A percentile compares a stretch with the other conserved stretches of the same genome.
These are phyloP conservation scores for Pezizomycotina sp. DNA, from an alignment of 2,329 filamentous ascomycete species.

Conservation along the genomic window DNA sequence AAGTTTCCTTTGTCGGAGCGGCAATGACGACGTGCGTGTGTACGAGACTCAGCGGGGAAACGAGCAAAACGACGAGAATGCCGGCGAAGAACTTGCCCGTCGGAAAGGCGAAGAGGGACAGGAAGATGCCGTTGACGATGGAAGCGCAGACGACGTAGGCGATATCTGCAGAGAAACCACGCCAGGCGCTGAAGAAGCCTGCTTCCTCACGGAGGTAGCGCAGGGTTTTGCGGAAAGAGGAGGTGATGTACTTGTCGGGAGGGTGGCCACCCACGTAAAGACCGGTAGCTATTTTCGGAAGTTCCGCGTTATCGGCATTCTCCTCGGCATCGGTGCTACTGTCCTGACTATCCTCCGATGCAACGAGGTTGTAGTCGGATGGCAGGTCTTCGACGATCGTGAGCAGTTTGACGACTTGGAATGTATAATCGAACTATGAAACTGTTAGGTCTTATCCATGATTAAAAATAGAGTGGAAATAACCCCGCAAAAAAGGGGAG, in stretches of 20 bases:
- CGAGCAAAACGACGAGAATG: conserved; percentile 42
- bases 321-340: conserved; percentile 24
- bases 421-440: conserved; percentile 20
- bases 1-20: conserved; percentile 43
- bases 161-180: conserved; percentile 43
- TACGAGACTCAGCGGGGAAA: conserved; percentile 52
- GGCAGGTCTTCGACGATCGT: conserved; percentile 47
- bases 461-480: too few species aligned
- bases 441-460: background rate
- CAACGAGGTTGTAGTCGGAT: conserved; percentile 37
- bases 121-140: conserved; percentile 34
- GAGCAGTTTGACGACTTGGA: conserved; percentile 40
- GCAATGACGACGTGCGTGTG: conserved; percentile 75
- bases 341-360: conserved; percentile 27
- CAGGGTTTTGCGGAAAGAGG: conserved; percentile 41
- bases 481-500: background rate
- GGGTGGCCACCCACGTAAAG: conserved; percentile 33
- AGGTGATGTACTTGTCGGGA: conserved; percentile 40
- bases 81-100: conserved; percentile 37
- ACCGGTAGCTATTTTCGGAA: conserved; percentile 31
- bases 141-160: conserved; percentile 34
- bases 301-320: conserved; percentile 29
- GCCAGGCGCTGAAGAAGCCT: conserved; percentile 51
- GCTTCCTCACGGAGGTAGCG: conserved; percentile 45
- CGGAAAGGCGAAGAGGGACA: conserved; percentile 29